Base-by-base conservation (phyloP, 2,329 filamentous ascomycete genomes). In the Penicillium crustosum region DNA sequence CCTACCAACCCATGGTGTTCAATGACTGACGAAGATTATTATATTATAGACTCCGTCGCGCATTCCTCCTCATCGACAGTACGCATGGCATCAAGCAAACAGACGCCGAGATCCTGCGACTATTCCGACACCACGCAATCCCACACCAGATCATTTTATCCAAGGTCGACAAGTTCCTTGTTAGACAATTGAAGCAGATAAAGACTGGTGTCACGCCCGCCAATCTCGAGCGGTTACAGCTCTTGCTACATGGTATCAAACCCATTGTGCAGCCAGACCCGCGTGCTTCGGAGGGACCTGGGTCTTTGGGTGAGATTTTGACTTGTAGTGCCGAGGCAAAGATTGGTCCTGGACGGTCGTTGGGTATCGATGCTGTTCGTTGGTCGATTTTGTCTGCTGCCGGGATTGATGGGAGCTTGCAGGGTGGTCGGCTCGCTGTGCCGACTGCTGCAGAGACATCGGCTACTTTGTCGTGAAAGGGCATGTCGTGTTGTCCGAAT, bases 101-200 rank as follows among this genome's bases (percentile, higher is more conserved):
- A 3, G 88, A 91, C 67, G 63, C 78, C 31, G 75, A 82, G 39
- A 75, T 90, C 21, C 74, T 91, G 8, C 73, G 77, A 6, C 71
- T 85, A 23, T 78, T 90, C 48, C 77, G 82, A 17, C 63, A 80
- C 45, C 76, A 80, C n/a, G 81, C 81, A 1, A 81, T 89, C 17
- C 78, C 83, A 0, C 85, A 86, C 68, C 87, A 90, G 69, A 75
- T 90, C 17, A 76, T 91, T 17, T 68, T 90, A n/a, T 83, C 82
- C 7, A 90, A 90, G 70, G 79, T 83, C 7, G 88, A 91, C 68
- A 82, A 82, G 59, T 59, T 87, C 15, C 65, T 86, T 42, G 58
- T 68, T 39, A 63, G 73, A 61, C 75, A 61, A 41, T 70, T 58
- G 56, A 66, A 53, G 59, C 68, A 66, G 42, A 73, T 65, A 39